These are phyloP conservation scores for Calocera viscosa DNA, from an alignment of 768 basidiomycete genomes.

Conservation along the genomic window DNA sequence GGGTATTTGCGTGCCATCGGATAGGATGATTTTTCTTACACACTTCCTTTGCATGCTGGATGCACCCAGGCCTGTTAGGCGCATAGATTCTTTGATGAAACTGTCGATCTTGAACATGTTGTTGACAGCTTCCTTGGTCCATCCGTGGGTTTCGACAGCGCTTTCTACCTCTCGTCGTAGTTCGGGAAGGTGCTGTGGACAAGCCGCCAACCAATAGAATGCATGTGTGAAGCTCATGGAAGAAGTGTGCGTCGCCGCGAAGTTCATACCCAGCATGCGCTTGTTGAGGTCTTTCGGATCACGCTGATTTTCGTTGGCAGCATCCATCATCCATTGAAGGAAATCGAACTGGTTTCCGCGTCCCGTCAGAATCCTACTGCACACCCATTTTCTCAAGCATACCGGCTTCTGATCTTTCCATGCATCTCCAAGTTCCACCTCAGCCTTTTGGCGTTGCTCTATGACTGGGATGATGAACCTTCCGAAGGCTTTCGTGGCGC, in stretches of 20 bases:
- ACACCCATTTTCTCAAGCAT: neutral
- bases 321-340: conserved; percentile 37
- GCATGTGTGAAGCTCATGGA: conserved; percentile 31
- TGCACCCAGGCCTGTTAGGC: neutral
- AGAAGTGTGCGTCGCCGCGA: conserved; percentile 35
- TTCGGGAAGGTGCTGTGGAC: conserved; percentile 26
- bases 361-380: neutral
- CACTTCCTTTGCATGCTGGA: conserved; percentile 4
- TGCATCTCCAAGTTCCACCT: conserved; percentile 21
- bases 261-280: conserved; percentile 30
- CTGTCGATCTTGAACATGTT: conserved; percentile 29
- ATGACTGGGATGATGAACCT: conserved; percentile 25
- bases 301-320: conserved; percentile 26
- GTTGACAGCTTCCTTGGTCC: neutral
- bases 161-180: conserved; percentile 36
- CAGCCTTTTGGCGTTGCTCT: conserved; percentile 21
- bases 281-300: conserved; percentile 26
- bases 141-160: conserved; percentile 14
- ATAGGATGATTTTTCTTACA: conserved; percentile 21
- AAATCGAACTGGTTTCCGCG: conserved; percentile 24
- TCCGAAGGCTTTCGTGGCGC: conserved; percentile 5
- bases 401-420: conserved; percentile 16
- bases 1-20: conserved; percentile 34
- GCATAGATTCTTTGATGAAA: conserved; percentile 8
- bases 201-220: conserved; percentile 30